Evolutionary conservation across 352 stramenopile species (phyloP).

Genomic region (Phytophthora megakarya): DNA sequence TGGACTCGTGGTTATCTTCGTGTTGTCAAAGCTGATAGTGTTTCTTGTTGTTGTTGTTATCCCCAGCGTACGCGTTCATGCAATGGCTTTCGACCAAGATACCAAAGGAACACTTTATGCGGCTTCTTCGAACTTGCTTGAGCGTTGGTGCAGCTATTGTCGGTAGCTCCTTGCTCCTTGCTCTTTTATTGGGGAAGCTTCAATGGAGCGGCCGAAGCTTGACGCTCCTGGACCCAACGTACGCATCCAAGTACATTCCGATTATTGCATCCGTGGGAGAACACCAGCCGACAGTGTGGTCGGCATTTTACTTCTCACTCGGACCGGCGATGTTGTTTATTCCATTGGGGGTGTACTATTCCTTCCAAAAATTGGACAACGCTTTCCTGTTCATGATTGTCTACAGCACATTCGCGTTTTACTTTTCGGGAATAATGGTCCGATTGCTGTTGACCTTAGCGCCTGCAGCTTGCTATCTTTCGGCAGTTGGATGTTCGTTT

Average conservation of each 20-base stretch:
- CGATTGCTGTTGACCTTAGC: constrained; percentile 92
- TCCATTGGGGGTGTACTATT: constrained; percentile 90
- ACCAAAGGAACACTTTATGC: constrained; percentile 48
- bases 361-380: constrained; percentile 72
- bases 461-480: constrained; percentile 89
- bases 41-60: constrained; percentile 9
- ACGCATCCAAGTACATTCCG: constrained; percentile 95
- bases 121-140: constrained; percentile 51
- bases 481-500: constrained; percentile 78
- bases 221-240: constrained; percentile 92
- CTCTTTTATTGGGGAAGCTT: constrained; percentile 74
- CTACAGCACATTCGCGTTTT: constrained; percentile 91
- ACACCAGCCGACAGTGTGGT: constrained; percentile 94
- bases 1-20: not conserved
- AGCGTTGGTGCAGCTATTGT: constrained; percentile 42
- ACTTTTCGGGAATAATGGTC: constrained; percentile 94
- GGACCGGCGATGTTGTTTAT: constrained; percentile 88
- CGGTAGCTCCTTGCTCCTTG: constrained; percentile 41
- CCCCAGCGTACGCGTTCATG: constrained; percentile 55
- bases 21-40: constrained; percentile 26
- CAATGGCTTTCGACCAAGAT: constrained; percentile 59
- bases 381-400: constrained; percentile 91
- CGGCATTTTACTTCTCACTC: constrained; percentile 92
- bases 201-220: constrained; percentile 93
- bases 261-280: constrained; percentile 95